Evolutionary conservation across 257 asterid genomes (phyloP).

Genomic region (Knoxia roxburghii): DNA sequence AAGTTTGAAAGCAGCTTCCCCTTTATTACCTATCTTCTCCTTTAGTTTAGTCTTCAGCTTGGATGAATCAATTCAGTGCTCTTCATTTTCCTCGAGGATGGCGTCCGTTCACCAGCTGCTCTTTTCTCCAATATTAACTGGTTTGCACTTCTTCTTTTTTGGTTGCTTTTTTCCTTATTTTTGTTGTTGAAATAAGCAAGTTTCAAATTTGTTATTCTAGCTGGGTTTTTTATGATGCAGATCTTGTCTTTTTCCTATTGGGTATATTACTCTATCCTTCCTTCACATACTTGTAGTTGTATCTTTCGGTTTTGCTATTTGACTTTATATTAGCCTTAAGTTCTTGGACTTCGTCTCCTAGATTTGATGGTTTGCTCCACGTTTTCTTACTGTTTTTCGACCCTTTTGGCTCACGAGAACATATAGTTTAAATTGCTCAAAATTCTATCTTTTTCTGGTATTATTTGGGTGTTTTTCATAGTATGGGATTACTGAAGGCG

Average conservation of each 20-base stretch:
- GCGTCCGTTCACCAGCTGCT: neutral
- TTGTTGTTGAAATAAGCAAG: neutral
- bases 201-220: neutral
- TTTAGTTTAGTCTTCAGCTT: neutral
- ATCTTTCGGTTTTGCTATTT: neutral
- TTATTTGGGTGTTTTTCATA: neutral
- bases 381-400: neutral
- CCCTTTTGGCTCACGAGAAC: neutral
- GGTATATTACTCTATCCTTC: too few species aligned
- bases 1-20: neutral
- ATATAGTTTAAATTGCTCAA: neutral
- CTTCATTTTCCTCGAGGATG: neutral
- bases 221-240: slow-evolving; percentile 6
- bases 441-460: neutral
- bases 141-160: slow-evolving; percentile 5
- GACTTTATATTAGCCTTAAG: too few species aligned
- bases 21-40: neutral
- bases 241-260: neutral
- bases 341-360: neutral
- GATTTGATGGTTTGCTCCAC: neutral
- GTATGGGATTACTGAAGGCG: neutral
- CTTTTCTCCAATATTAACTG: neutral
- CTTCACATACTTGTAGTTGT: neutral
- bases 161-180: neutral
- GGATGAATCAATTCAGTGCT: slow-evolving; percentile 4